Conservation (phyloP, 2,329 filamentous ascomycete genomes). For the Coniochaeta hoffmannii region DNA sequence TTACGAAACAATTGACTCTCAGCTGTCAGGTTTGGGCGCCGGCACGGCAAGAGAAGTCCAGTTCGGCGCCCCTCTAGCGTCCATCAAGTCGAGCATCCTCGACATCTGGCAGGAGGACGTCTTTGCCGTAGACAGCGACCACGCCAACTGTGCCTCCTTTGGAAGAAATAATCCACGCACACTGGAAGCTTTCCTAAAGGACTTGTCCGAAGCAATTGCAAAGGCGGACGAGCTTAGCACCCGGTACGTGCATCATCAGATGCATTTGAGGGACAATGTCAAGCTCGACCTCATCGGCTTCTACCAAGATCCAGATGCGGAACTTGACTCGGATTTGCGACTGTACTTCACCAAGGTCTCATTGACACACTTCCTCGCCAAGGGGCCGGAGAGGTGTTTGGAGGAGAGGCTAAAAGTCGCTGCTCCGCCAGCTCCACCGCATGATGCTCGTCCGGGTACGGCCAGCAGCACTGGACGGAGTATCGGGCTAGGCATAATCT, state of each 20-base stretch:
- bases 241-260: constrained; percentile 30
- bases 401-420: constrained; percentile 38
- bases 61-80: constrained; percentile 52
- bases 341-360: constrained; percentile 44
- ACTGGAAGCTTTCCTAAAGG: constrained; percentile 30
- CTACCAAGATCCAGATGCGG: constrained; percentile 44
- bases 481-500: constrained; percentile 17
- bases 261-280: constrained; percentile 44
- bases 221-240: constrained; percentile 28
- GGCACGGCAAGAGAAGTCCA: constrained; percentile 37
- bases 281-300: constrained; percentile 53
- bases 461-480: constrained; percentile 2
- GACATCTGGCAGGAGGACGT: constrained; percentile 44
- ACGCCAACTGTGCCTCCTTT: constrained; percentile 48
- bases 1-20: constrained; percentile 55
- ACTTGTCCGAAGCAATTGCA: constrained; percentile 26
- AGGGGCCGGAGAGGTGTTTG: constrained; percentile 48
- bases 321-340: constrained; percentile 30
- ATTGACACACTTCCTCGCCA: constrained; percentile 45
- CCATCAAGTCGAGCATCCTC: constrained; percentile 46
- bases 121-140: constrained; percentile 46
- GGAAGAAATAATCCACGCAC: constrained; percentile 41
- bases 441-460: constrained; percentile 4
- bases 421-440: constrained; percentile 2
- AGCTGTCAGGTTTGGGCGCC: constrained; percentile 38